Conservation (phyloP, 2,329 filamentous ascomycete species). For the Colletotrichum eremochloae region DNA sequence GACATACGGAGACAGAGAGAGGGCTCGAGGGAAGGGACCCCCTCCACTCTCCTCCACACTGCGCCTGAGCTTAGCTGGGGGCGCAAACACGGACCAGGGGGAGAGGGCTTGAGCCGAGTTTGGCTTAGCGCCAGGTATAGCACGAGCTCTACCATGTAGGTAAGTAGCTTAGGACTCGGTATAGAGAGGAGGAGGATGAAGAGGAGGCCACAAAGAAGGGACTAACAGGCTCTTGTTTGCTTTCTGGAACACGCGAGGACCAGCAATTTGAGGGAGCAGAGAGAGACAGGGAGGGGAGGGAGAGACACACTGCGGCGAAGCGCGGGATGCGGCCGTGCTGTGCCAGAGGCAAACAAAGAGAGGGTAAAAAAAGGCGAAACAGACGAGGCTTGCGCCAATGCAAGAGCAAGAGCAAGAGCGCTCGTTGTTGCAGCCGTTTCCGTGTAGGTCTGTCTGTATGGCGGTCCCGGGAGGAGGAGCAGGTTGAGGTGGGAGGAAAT, state of each 20-base stretch:
- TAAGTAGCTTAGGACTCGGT: too few relatives aligned
- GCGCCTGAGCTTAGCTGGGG: constrained; percentile 17
- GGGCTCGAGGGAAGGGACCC: constrained; percentile 1
- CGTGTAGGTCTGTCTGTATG: not conserved
- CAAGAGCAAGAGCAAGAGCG: constrained; percentile 3
- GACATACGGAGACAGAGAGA: not conserved
- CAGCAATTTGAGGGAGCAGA: not conserved
- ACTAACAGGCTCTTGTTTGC: constrained; percentile 1
- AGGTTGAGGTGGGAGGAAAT: not conserved
- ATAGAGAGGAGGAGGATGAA: too few relatives aligned
- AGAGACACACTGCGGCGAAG: constrained; percentile 1
- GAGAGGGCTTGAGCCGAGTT: constrained; percentile 25
- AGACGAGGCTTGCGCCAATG: constrained; percentile 31
- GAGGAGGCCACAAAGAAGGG: constrained; percentile 6
- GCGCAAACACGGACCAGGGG: constrained; percentile 19
- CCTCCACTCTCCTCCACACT: constrained; percentile 34
- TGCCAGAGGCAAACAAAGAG: constrained; percentile 20
- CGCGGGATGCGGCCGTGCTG: constrained; percentile 4
- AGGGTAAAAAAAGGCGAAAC: constrained; percentile 19
- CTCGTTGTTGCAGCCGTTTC: constrained; percentile 23
- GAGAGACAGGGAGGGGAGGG: not conserved
- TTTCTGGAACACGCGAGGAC: not conserved
- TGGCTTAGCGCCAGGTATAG: constrained; percentile 21
- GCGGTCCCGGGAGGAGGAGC: not conserved
- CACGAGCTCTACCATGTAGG: not conserved